These are phyloP conservation scores for Oryza nivara DNA, from an alignment of 176 grass and related monocot genomes.

Conservation along the genomic window DNA sequence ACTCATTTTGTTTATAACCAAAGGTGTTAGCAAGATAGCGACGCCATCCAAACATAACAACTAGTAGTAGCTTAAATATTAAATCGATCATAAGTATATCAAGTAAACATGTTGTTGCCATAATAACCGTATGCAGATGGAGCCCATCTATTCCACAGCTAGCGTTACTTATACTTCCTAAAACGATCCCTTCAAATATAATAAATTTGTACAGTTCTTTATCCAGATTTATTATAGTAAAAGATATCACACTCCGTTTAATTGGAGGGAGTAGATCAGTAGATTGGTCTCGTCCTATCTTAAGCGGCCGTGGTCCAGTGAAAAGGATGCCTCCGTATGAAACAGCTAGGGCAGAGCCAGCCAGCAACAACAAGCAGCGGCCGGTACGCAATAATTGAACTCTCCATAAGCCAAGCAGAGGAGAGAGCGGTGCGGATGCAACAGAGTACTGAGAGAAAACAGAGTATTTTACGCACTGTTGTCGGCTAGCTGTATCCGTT, in stretches of 20 bases:
- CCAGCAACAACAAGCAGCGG: not conserved
- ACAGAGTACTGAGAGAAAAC: slow-evolving; percentile 22
- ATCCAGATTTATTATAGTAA: too few species aligned
- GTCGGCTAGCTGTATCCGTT: not conserved
- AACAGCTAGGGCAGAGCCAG: not conserved
- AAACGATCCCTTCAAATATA: too few species aligned
- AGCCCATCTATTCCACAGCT: not conserved
- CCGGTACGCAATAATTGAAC: slow-evolving; percentile 17
- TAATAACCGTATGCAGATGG: too few species aligned
- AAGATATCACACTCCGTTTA: too few species aligned
- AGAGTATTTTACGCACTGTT: slow-evolving; percentile 13
- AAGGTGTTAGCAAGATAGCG: too few species aligned
- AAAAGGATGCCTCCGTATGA: slow-evolving; percentile 28
- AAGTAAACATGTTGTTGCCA: not conserved
- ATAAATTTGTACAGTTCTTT: too few species aligned
- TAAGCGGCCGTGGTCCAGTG: slow-evolving; percentile 2
- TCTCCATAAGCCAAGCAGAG: not conserved
- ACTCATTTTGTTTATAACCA: too few species aligned
- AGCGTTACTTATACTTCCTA: too few species aligned
- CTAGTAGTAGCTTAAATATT: not conserved
- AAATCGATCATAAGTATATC: too few species aligned
- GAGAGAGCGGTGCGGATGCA: not conserved
- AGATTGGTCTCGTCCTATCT: slow-evolving; percentile 16
- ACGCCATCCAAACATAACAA: too few species aligned
- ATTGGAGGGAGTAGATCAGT: not conserved